Conservation (phyloP, 805 yeast species). For the Candida golubevii region DNA sequence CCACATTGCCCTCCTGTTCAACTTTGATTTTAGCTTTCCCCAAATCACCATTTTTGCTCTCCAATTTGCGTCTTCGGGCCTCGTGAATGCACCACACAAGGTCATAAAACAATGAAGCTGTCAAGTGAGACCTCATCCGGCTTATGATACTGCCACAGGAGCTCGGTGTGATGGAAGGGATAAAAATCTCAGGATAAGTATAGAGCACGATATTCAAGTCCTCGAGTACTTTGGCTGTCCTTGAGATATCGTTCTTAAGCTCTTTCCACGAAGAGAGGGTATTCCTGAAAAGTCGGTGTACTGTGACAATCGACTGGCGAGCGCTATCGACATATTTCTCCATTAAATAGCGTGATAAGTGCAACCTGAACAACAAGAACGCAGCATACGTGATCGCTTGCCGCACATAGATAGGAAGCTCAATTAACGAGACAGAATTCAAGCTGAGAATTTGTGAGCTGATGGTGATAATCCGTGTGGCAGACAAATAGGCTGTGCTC, state of each 20-base stretch:
- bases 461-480: slow-evolving; percentile 77
- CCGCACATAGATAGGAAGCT: slow-evolving; percentile 80
- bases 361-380: slow-evolving; percentile 72
- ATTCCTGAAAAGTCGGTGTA: slow-evolving; percentile 81
- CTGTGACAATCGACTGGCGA: slow-evolving; percentile 89
- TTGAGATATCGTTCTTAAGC: slow-evolving; percentile 82
- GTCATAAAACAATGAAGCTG: slow-evolving; percentile 88
- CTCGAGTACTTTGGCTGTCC: slow-evolving; percentile 88
- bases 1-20: slow-evolving; percentile 1
- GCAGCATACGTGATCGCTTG: slow-evolving; percentile 84
- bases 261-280: slow-evolving; percentile 90
- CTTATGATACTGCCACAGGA: slow-evolving; percentile 54
- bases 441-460: slow-evolving; percentile 56
- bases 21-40: slow-evolving; percentile 4
- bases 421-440: slow-evolving; percentile 67
- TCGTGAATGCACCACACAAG: slow-evolving; percentile 93
- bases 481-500: slow-evolving; percentile 71
- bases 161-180: slow-evolving; percentile 21
- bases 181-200: slow-evolving; percentile 80
- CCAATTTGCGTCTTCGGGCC: slow-evolving; percentile 65
- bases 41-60: slow-evolving; percentile 24
- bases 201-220: slow-evolving; percentile 81
- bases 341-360: slow-evolving; percentile 67
- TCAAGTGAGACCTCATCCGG: slow-evolving; percentile 86
- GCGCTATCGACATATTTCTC: slow-evolving; percentile 82